Base-by-base conservation (phyloP, 352 stramenopile species). In the Pythium insidiosum region DNA sequence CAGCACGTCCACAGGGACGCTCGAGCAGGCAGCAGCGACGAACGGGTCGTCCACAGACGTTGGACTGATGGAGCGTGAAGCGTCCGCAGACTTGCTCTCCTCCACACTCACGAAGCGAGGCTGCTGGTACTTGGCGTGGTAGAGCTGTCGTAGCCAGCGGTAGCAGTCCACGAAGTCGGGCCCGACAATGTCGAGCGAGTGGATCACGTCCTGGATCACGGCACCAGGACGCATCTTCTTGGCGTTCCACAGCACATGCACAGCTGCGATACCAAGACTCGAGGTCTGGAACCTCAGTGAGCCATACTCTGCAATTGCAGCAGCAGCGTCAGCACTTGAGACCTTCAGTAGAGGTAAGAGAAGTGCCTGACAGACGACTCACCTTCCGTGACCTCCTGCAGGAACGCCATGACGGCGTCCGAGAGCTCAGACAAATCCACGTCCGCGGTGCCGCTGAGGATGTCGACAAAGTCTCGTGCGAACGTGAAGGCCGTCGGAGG, bases 401-500 rank as follows among this genome's bases (percentile, higher is more conserved):
- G 46, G 24, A 73, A 67, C 1, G 35, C 43, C 33, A 66, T 53
- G 6, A 64, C 43, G 10, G 53, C 38, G 13, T 45, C 37, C 25
- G 63, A 45, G 5, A 73, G 41, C 26, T 55, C 55, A 4, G 34
- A n/a, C 37, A 52, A 55, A 26, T 41, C 35, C 6, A 42, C 6
- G 0, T 48, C 36, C 21, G 41, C 29, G 12, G 54, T 16, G 1
- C 49, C 22, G 35, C 60, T 47, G 6, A 73, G 42, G 10, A 59
- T 45, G 9, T 58, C 47, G 22, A 73, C 58, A 37, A 77, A 66
- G 40, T 73, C 64, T 7, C 64, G 47, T 9, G 61, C 60, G 31
- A 77, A 74, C 20, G 61, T 68, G 47, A 73, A 66, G 4, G 45
- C 50, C 2, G 56, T 61, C 12, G 66, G 63, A 4, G 66, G 66